Base-by-base conservation (phyloP, 768 basidiomycete genomes). In the Suillus subluteus region DNA sequence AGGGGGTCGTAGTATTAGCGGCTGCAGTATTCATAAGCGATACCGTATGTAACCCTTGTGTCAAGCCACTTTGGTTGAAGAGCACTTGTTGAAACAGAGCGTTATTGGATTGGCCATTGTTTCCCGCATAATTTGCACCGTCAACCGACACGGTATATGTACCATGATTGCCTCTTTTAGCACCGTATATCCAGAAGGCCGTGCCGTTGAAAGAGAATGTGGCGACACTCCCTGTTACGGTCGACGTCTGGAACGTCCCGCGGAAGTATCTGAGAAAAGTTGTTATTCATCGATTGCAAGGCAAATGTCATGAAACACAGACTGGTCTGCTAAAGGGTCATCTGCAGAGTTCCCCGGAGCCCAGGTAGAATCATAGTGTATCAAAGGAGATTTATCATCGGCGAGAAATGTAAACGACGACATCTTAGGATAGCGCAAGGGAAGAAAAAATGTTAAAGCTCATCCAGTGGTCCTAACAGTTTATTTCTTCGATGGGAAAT, bases 161-260 rank as follows among this genome's bases (percentile, higher is more conserved):
- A 0, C 86, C 85, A 69, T 86, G 83, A 63, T 84, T 84, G 7
- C 64, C 46, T 30, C 85, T 79, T 63, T 83, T 83, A 2, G 84
- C 81, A 9, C 87, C 87, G 65, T 80, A 87, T 12, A 87, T 71
- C 74, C 80, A 79, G 23, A 87, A 71, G 6, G 77, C 80, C 13
- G 81, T 84, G 18, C 86, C 87, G 52, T 83, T 83, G 76, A 87
- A 87, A 32, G 71, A 65, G 68, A 87, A 81, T 0, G 76, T 78
- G 6, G 76, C 79, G 32, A 67, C 68, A 7, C 82, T 82, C 12
- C 75, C 72, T 40, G 70, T 68, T 0, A 68, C 71, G n/a, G 77
- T 72, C 6, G 84, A 83, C 6, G 67, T 73, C 66, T 76, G 81
- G 65, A 82, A 85, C 46, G 79, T 82, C 55, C 78, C 78, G 3